phyloP scores from a whole-genome alignment of 1,284 basidiomycete species.

The Schizopora paradoxa region DNA sequence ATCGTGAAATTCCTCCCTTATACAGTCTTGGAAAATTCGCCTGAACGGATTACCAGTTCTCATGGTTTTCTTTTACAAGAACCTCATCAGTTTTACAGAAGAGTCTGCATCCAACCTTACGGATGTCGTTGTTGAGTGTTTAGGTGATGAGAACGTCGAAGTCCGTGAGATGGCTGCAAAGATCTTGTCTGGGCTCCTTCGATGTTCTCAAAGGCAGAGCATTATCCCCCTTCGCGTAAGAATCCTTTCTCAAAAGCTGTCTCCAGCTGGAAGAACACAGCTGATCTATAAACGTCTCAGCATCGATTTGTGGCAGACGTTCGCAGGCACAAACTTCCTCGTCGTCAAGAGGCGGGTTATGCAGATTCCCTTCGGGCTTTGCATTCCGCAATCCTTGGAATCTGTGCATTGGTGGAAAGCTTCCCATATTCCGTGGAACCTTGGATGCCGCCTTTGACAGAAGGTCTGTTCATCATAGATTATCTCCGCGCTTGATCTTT shows the following conservation, averaged over 20 bases:
- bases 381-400: conserved; percentile 87
- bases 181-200: conserved; percentile 84
- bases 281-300: conserved; percentile 33
- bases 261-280: conserved; percentile 1
- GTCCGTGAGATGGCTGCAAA: conserved; percentile 92
- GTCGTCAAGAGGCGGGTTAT: conserved; percentile 68
- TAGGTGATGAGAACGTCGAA: conserved; percentile 89
- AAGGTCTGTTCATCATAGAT: conserved; percentile 39
- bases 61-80: conserved; percentile 83
- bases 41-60: conserved; percentile 68
- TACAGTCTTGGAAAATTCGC: conserved; percentile 74
- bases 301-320: conserved; percentile 73
- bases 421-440: conserved; percentile 74
- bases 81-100: conserved; percentile 72
- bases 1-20: conserved; percentile 6
- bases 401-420: conserved; percentile 80
- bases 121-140: conserved; percentile 77
- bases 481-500: conserved; percentile 22
- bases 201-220: conserved; percentile 88
- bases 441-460: conserved; percentile 74
- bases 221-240: conserved; percentile 81
- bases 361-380: conserved; percentile 69
- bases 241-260: conserved; percentile 9
- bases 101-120: conserved; percentile 64
- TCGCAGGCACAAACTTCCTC: conserved; percentile 61